These are phyloP conservation scores for Skeletonema marinoi DNA, from an alignment of 108 stramenopile genomes.

Conservation along the genomic window DNA sequence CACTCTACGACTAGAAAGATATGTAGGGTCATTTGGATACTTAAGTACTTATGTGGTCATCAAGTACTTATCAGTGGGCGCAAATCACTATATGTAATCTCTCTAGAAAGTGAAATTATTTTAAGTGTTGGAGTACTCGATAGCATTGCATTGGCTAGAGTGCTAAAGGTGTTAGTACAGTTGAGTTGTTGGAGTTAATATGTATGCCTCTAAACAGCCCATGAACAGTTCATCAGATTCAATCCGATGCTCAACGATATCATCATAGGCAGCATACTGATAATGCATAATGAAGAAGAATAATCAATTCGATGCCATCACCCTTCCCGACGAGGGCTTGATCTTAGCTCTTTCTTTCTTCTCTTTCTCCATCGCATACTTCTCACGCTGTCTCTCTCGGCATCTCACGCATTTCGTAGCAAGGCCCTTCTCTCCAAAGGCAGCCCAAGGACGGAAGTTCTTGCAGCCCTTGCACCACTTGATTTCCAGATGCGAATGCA, in stretches of 20 bases:
- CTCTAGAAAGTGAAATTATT: too few relatives aligned
- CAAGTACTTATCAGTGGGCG: too few relatives aligned
- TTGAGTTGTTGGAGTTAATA: not conserved
- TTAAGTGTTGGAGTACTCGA: too few relatives aligned
- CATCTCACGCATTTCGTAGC: slow-evolving; percentile 91
- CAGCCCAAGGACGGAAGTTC: slow-evolving; percentile 90
- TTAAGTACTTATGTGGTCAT: too few relatives aligned
- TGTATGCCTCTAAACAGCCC: not conserved
- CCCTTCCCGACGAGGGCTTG: not conserved
- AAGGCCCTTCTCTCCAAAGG: slow-evolving; percentile 89
- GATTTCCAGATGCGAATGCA: slow-evolving; percentile 72
- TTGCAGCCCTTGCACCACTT: slow-evolving; percentile 96
- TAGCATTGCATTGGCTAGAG: too few relatives aligned
- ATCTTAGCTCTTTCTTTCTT: not conserved
- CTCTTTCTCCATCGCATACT: slow-evolving; percentile 61
- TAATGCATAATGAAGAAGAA: not conserved
- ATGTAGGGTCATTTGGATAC: too few relatives aligned
- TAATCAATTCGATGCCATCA: not conserved
- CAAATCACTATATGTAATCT: too few relatives aligned
- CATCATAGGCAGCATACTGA: not conserved
- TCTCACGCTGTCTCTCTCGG: slow-evolving; percentile 85
- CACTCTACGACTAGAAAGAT: too few relatives aligned
- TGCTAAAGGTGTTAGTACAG: too few relatives aligned
- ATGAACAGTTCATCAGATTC: not conserved
- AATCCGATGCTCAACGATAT: not conserved